Base-by-base conservation (phyloP, 2,329 filamentous ascomycete genomes). In the Simplicillium aogashimaense region DNA sequence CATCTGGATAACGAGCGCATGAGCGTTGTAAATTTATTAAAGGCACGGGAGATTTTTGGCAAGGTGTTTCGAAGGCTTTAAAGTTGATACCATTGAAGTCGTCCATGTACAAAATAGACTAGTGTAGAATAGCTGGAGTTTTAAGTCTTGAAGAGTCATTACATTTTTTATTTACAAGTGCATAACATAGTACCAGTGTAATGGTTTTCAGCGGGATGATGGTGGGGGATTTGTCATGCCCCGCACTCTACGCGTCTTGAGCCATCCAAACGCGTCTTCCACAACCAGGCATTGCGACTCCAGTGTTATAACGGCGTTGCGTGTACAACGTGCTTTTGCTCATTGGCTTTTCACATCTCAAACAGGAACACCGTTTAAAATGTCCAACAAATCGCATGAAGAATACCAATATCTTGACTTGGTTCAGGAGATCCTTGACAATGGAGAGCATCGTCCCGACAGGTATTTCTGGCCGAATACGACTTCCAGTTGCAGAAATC, bases 1-100 rank as follows among this genome's bases (percentile, higher is more conserved):
- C 92, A 98, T 73, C 63, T 98, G 61, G 86, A 94, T 54, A 97
- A 98, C 53, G 92, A 98, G 70, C 68, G 92, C n/a, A 67, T 98
- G 59, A 72, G 92, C 39, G 67, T 98, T 41, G 66, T 85, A 50
- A 98, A 98, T 61, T 57, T 98, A 51, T 77, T 88, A 45, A 95
- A 94, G 65, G 92, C 87, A 47, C 78, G 89, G 47, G 87, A 92
- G 60, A 95, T 98, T 44, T 92, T 98, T 51, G 81, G 80, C 46
- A 76, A 78, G 55, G 86, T 97, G 6, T 98, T 98, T 64, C 67
- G 70, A 49, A 76, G 80, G 47, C 57, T 92, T 5, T 25, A 25
- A 25, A 5, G 5, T 25, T 25, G 20, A 25, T 25, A 25, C 20
- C 20, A 5, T 25, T 25, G 9, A 25, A 25, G 9, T 25, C 9